Evolutionary conservation across 768 basidiomycete species (phyloP).

Genomic region (Rhizopogon vesiculosus): DNA sequence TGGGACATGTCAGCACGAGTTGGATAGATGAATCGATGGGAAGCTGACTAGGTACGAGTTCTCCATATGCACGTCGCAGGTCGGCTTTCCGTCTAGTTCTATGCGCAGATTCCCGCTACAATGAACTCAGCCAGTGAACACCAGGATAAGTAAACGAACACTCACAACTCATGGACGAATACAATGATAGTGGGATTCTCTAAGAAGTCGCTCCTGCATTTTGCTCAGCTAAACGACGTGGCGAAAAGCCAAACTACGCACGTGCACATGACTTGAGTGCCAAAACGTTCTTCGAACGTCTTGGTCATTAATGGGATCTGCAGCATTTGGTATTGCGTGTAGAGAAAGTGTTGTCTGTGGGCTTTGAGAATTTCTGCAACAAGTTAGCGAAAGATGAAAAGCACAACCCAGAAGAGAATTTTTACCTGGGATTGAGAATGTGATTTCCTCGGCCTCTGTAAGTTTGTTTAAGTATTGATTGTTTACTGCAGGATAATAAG

Average conservation of each 20-base stretch:
- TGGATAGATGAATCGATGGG: neutral
- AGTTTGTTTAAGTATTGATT: neutral
- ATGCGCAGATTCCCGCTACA: slow-evolving; percentile 82
- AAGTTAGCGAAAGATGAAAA: slow-evolving; percentile 1
- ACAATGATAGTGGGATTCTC: slow-evolving; percentile 74
- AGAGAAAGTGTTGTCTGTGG: slow-evolving; percentile 83
- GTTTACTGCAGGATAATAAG: neutral
- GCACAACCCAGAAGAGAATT: neutral
- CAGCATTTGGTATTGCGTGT: slow-evolving; percentile 71
- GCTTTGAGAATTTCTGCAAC: slow-evolving; percentile 76
- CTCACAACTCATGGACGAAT: slow-evolving; percentile 95
- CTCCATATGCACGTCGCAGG: slow-evolving; percentile 72
- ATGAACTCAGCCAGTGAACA: neutral
- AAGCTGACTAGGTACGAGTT: slow-evolving; percentile 74
- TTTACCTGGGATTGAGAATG: slow-evolving; percentile 66
- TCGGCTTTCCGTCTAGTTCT: slow-evolving; percentile 70
- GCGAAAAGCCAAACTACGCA: slow-evolving; percentile 35
- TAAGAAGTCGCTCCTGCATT: slow-evolving; percentile 67
- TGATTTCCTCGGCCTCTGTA: slow-evolving; percentile 56
- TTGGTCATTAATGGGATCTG: slow-evolving; percentile 70
- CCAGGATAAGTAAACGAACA: slow-evolving; percentile 3
- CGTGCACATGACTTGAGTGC: slow-evolving; percentile 87
- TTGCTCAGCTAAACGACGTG: neutral
- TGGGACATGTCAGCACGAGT: slow-evolving; percentile 27
- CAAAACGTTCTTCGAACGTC: slow-evolving; percentile 68